Percentiles rank a stretch among this genome's conserved stretches.
Evolutionary conservation across 768 basidiomycete genomes (phyloP).

Genomic region (Tylopilus subfusipes): DNA sequence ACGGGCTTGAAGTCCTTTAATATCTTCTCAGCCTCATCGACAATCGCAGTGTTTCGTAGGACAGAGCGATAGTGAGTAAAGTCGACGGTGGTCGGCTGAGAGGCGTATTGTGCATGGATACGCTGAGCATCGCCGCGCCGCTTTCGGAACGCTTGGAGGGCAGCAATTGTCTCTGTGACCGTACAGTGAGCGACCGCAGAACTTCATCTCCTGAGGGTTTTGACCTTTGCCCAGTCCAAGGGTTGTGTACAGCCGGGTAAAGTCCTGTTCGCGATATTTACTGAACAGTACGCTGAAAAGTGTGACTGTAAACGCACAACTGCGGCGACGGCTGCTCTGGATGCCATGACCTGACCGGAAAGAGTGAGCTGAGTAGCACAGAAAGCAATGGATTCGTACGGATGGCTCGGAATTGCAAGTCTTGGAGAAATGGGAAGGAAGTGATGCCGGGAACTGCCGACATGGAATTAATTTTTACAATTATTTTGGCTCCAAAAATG

Average conservation of each 20-base stretch:
- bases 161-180: slow-evolving; percentile 75
- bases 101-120: slow-evolving; percentile 55
- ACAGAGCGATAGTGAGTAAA: slow-evolving; percentile 87
- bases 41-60: slow-evolving; percentile 88
- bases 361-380: neutral
- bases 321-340: slow-evolving; percentile 67
- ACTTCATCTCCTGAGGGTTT: neutral
- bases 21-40: slow-evolving; percentile 90
- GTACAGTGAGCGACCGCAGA: neutral
- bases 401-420: slow-evolving; percentile 14
- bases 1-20: slow-evolving; percentile 89
- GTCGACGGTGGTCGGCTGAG: slow-evolving; percentile 82
- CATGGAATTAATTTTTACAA: slow-evolving; percentile 5
- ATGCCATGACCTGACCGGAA: slow-evolving; percentile 49
- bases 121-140: slow-evolving; percentile 88
- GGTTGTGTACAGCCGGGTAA: slow-evolving; percentile 76
- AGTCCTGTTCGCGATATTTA: slow-evolving; percentile 53
- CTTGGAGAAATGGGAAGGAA: slow-evolving; percentile 9
- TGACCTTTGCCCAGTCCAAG: slow-evolving; percentile 83
- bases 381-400: slow-evolving; percentile 13
- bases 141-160: slow-evolving; percentile 95
- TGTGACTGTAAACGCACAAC: slow-evolving; percentile 42
- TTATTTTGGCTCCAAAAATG: slow-evolving; percentile 5
- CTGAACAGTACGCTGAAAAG: neutral
- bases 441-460: slow-evolving; percentile 31